Evolutionary conservation across 495 filamentous ascomycete species (phyloP).

Genomic region (Daldinia concentrica): DNA sequence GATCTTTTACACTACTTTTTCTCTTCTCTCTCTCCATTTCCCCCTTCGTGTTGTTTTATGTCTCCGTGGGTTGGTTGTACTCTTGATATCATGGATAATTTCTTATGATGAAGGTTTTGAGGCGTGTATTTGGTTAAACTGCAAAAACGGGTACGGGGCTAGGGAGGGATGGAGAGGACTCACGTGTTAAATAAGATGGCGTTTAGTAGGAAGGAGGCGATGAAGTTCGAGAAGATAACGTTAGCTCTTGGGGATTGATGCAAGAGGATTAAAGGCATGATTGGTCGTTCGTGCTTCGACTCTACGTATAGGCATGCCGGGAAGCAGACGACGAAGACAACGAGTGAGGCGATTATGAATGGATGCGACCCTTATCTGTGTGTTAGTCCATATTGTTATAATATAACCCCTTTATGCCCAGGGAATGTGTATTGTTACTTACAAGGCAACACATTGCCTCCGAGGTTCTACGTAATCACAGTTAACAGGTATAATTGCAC

Average conservation of each 20-base stretch:
- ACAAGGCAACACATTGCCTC: slow-evolving; percentile 77
- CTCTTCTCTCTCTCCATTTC: background rate
- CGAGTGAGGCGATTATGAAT: slow-evolving; percentile 69
- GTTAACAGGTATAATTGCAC: slow-evolving; percentile 36
- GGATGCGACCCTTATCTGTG: slow-evolving; percentile 68
- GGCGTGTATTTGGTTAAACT: background rate
- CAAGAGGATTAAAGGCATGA: slow-evolving; percentile 75
- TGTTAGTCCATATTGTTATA: slow-evolving; percentile 15
- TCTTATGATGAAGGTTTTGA: background rate
- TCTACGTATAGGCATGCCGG: slow-evolving; percentile 71
- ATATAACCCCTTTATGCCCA: background rate
- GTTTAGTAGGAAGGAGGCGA: slow-evolving; percentile 69
- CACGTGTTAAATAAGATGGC: slow-evolving; percentile 77
- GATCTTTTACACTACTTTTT: background rate
- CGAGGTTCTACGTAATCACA: slow-evolving; percentile 65
- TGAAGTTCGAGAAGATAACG: slow-evolving; percentile 76
- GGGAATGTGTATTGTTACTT: slow-evolving; percentile 12
- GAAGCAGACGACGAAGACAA: slow-evolving; percentile 63
- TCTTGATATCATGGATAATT: background rate
- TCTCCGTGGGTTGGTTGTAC: no score
- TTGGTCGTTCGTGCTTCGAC: slow-evolving; percentile 65
- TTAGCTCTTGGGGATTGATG: slow-evolving; percentile 67
- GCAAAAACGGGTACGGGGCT: background rate
- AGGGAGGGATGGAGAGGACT: slow-evolving; percentile 14
- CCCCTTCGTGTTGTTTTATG: background rate